Percentiles rank a stretch among this genome's conserved stretches.
These are phyloP conservation scores for Dendrostoma leiphaemia DNA, from an alignment of 2,329 filamentous ascomycete genomes.

Conservation along the genomic window DNA sequence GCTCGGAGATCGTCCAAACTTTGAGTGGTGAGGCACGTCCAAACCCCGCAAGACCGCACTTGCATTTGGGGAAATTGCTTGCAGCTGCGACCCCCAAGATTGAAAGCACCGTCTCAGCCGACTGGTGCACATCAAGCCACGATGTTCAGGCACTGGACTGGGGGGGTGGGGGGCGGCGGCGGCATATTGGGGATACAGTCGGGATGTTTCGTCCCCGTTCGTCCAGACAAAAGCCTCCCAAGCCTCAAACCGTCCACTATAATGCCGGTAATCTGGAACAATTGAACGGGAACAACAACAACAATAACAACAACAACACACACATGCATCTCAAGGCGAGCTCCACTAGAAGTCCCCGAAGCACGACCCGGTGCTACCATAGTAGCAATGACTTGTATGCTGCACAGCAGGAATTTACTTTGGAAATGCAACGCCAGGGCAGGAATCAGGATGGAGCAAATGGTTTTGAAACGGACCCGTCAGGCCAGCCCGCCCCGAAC, in stretches of 20 bases:
- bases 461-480: conserved; percentile 2
- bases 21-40: neutral
- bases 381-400: neutral
- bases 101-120: conserved; percentile 2
- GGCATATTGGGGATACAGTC: neutral
- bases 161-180: too few relatives aligned
- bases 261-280: neutral
- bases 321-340: neutral
- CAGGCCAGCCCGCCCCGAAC: neutral
- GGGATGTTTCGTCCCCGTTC: neutral
- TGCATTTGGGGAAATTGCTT: neutral
- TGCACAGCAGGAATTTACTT: neutral
- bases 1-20: too few relatives aligned
- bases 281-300: too few relatives aligned
- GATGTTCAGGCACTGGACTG: neutral
- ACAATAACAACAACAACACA: neutral
- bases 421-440: neutral
- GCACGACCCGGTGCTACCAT: too few relatives aligned
- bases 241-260: neutral
- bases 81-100: too few relatives aligned
- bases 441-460: too few relatives aligned
- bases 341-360: too few relatives aligned
- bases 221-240: neutral
- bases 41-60: neutral
- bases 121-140: conserved; percentile 5